phyloP scores from a whole-genome alignment of 345 rosid genomes.

The Euclidium syriacum region DNA sequence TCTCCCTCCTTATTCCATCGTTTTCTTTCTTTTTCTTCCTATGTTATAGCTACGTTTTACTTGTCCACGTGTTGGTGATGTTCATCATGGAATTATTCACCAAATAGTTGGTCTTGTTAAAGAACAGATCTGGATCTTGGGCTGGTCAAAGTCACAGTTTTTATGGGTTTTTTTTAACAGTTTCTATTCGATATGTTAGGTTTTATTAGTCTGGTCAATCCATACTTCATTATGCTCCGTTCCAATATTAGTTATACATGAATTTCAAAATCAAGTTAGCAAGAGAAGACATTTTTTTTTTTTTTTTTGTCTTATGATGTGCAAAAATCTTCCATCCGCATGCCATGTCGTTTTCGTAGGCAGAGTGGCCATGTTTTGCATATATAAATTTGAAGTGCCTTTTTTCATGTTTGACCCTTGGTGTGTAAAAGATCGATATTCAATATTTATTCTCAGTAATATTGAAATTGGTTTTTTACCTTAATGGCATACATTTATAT shows the following conservation, averaged over 20 bases:
- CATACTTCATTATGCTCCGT: background rate
- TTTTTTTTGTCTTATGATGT: no score
- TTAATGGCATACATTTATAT: conserved; percentile 18
- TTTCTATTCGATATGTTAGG: background rate
- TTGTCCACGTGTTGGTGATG: background rate
- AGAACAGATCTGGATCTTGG: conserved; percentile 3
- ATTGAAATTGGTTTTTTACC: conserved; percentile 22
- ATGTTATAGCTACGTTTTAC: background rate
- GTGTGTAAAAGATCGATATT: conserved; percentile 11
- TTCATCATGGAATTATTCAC: background rate
- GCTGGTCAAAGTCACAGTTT: background rate
- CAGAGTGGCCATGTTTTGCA: conserved; percentile 37
- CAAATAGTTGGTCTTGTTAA: background rate
- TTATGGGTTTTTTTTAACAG: background rate
- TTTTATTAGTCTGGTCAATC: background rate
- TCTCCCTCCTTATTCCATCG: background rate
- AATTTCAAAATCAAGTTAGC: background rate
- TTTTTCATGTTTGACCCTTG: conserved; percentile 18
- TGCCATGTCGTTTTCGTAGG: conserved; percentile 26
- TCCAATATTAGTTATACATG: background rate
- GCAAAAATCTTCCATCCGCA: conserved; percentile 36
- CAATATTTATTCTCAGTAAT: conserved; percentile 12
- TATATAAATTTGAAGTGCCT: conserved; percentile 20
- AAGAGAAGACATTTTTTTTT: background rate
- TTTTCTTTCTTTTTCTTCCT: background rate